Evolutionary conservation across 1,139 yeast species (phyloP).

Genomic region (Lizanozyma gosingica): DNA sequence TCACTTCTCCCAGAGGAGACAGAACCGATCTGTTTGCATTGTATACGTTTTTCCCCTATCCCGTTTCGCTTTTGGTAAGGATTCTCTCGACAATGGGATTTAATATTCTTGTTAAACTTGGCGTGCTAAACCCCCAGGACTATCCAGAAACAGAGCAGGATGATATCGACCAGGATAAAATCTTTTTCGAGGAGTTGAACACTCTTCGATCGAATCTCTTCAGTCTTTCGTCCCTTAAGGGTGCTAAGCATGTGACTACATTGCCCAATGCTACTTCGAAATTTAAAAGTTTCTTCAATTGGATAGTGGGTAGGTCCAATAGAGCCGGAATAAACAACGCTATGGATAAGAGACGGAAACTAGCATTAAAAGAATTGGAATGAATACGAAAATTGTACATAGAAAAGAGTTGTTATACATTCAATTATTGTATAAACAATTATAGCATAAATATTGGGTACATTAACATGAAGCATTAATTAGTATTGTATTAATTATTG

Average conservation of each 20-base stretch:
- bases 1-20: constrained; percentile 21
- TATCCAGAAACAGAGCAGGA: constrained; percentile 18
- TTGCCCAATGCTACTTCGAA: constrained; percentile 18
- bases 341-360: constrained; percentile 34
- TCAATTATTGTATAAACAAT: too few species aligned
- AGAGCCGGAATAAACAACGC: constrained; percentile 13
- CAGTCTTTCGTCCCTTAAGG: constrained; percentile 34
- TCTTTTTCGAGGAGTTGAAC: constrained; percentile 19
- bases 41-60: constrained; percentile 36
- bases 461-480: too few species aligned
- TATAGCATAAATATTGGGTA: too few species aligned
- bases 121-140: constrained; percentile 19
- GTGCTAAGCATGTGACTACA: constrained; percentile 26
- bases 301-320: constrained; percentile 14
- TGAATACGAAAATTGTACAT: too few species aligned
- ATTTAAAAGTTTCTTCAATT: constrained; percentile 16
- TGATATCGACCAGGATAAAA: constrained; percentile 14
- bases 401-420: too few species aligned
- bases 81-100: constrained; percentile 13
- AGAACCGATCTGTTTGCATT: constrained; percentile 34
- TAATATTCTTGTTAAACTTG: constrained; percentile 13
- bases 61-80: constrained; percentile 23
- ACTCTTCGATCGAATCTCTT: constrained; percentile 27
- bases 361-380: constrained; percentile 35
- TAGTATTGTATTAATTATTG: too few species aligned